These are phyloP conservation scores for Pythium pyrilobum DNA, from an alignment of 352 stramenopile genomes.

Conservation along the genomic window DNA sequence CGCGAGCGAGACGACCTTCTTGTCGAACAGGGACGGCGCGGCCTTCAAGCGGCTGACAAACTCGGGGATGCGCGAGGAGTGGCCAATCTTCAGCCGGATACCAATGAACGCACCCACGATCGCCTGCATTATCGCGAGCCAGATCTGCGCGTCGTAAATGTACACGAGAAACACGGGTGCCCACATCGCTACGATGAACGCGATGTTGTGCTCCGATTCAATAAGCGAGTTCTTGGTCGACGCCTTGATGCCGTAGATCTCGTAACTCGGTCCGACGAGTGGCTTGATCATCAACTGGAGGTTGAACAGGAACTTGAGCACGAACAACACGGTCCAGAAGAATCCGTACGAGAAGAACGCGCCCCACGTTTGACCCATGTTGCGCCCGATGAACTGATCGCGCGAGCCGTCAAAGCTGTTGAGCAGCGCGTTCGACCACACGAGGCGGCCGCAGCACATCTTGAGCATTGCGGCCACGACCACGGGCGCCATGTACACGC, in stretches of 20 bases:
- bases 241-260: conserved; percentile 87
- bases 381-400: conserved; percentile 77
- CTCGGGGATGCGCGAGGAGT: conserved; percentile 72
- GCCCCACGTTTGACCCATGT: conserved; percentile 71
- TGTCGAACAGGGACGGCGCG: conserved; percentile 67
- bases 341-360: conserved; percentile 58
- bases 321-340: conserved; percentile 81
- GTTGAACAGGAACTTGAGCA: conserved; percentile 97
- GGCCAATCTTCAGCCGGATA: conserved; percentile 74
- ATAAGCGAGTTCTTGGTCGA: conserved; percentile 55
- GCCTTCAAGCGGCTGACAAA: conserved; percentile 63
- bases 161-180: conserved; percentile 77
- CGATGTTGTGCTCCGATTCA: conserved; percentile 75
- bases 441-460: conserved; percentile 52
- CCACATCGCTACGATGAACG: conserved; percentile 78
- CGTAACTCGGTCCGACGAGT: conserved; percentile 94
- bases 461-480: conserved; percentile 54
- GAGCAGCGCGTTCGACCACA: conserved; percentile 53
- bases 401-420: conserved; percentile 62
- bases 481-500: conserved; percentile 58
- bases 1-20: conserved; percentile 70
- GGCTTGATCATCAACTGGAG: conserved; percentile 97
- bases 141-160: conserved; percentile 86
- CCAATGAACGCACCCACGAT: conserved; percentile 73
- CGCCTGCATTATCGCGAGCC: conserved; percentile 78